A percentile compares a stretch with the other conserved stretches of the same genome.
These are phyloP conservation scores for Cardiospermum halicacabum DNA, from an alignment of 345 rosid genomes.

Conservation along the genomic window DNA sequence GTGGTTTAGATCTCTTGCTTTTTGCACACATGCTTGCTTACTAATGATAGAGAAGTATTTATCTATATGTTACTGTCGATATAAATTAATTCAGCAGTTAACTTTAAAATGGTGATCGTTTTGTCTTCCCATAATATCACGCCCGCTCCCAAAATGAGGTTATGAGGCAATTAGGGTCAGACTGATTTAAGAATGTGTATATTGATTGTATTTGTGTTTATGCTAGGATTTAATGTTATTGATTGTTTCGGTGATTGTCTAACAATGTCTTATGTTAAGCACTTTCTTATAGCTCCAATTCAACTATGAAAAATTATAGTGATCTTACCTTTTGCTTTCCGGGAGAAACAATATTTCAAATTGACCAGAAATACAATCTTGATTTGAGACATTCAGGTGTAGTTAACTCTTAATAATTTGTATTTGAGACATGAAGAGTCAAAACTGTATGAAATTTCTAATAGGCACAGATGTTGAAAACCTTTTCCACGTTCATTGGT, in stretches of 20 bases:
- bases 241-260: not conserved
- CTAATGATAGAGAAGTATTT: not conserved
- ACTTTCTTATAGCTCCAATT: not conserved
- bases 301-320: not conserved
- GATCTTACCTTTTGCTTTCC: not conserved
- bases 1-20: not conserved
- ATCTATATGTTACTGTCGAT: not conserved
- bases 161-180: not conserved
- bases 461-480: not conserved
- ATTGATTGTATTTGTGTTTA: not conserved
- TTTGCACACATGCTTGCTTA: not conserved
- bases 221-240: not conserved
- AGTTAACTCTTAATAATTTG: not conserved
- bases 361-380: not conserved
- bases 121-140: not conserved
- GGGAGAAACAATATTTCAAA: not conserved
- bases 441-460: not conserved
- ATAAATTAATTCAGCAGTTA: not conserved
- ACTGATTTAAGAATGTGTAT: not conserved
- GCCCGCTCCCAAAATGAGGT: not conserved
- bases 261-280: not conserved
- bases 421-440: not conserved
- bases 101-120: not conserved
- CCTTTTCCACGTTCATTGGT: not conserved
- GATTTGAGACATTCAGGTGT: not conserved